Base-by-base conservation (phyloP, 2,329 filamentous ascomycete genomes). In the Rachicladosporium sp. region DNA sequence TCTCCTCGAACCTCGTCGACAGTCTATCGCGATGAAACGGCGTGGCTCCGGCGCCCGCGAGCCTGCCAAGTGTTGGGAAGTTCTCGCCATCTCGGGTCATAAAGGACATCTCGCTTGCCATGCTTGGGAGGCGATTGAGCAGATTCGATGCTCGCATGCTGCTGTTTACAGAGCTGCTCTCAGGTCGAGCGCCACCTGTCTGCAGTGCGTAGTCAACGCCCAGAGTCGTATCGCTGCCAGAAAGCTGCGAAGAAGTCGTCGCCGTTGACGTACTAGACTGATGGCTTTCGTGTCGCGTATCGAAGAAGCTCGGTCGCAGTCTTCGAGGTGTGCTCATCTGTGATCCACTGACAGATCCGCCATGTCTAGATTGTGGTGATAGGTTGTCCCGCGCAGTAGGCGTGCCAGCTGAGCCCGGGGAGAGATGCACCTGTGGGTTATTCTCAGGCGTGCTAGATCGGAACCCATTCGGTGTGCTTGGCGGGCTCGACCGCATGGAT, bases 91-190 rank as follows among this genome's bases (percentile, higher is more conserved):
- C 41, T 6, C 38, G 29, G 29, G 44, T 46, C 33, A 43, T 45
- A 12, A 81, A 84, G 4, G 87, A 94, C 2, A 78, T 82, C 65
- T 94, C 86, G 58, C 89, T 95, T 13, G 87, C 87, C 43, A 95
- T 72, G 62, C 88, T 95, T 45, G 88, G 80, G 8, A 87, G 75
- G 15, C 89, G 73, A 11, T 80, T 78, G 40, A 93, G 67, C 2
- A 66, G 63, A 43, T 73, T 69, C 56, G 71, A 74, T 58, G 65
- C 50, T 52, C 65, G 51, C 31, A 42, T 37, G 10, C 38, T 42
- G 15, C 15, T 19, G 33, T 31, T 32, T 4, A 15, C 11, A 10
- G 19, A 29, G n/a, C 31, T 30, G 15, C 40, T 42, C 6, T 12
- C 33, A 31, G 52, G 54, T 34, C 47, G 49, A 9, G 84, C 82